These are phyloP conservation scores for Eucalyptus camaldulensis DNA, from an alignment of 345 rosid genomes.

Conservation along the genomic window DNA sequence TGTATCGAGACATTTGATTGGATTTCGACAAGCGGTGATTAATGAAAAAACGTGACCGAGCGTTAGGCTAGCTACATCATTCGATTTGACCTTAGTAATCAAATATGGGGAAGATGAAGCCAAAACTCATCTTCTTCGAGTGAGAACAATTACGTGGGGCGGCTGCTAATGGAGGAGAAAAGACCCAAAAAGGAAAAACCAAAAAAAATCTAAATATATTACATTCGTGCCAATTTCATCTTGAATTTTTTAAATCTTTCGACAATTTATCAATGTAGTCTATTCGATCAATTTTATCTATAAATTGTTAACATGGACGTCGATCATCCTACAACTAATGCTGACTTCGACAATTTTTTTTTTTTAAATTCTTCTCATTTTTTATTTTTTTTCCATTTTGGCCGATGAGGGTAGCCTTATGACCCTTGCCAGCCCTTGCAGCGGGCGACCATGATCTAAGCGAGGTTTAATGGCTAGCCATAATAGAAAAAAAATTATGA, in stretches of 20 bases:
- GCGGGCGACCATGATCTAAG: rapidly evolving
- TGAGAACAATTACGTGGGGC: neutral
- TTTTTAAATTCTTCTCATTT: no score
- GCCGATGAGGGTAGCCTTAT: rapidly evolving
- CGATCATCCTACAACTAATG: no score
- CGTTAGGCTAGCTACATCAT: neutral
- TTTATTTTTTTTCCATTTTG: no score
- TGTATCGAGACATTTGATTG: neutral
- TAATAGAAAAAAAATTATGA: no score
- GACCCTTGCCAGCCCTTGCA: rapidly evolving
- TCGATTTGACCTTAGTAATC: neutral
- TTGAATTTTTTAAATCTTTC: rapidly evolving
- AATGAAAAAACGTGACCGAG: neutral
- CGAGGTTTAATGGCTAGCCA: no score
- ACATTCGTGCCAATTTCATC: rapidly evolving
- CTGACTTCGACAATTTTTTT: no score
- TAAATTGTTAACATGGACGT: rapidly evolving
- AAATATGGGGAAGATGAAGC: neutral
- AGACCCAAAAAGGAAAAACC: no score
- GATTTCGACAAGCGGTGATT: neutral
- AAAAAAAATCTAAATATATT: no score
- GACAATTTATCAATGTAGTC: rapidly evolving
- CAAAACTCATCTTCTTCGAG: neutral
- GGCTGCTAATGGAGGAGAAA: neutral
- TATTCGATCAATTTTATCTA: rapidly evolving